phyloP scores from a whole-genome alignment of 2,329 filamentous ascomycete genomes.

The Fusarium multiceps region DNA sequence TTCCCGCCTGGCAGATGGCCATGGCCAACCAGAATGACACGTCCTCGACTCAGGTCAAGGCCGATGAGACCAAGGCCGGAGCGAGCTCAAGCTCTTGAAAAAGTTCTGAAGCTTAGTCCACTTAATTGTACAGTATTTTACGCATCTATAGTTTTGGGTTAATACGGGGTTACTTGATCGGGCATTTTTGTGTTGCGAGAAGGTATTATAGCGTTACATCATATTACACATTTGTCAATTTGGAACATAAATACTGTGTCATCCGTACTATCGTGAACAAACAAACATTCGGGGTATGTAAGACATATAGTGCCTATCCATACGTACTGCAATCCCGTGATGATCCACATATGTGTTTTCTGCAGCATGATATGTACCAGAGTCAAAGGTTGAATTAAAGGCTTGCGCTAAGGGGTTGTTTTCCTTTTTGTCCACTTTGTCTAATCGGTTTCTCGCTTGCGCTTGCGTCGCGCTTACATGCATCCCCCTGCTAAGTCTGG shows the following conservation, averaged over 20 bases:
- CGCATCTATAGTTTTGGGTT: slow-evolving; percentile 33
- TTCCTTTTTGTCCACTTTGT: slow-evolving; percentile 5
- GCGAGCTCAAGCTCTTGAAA: slow-evolving; percentile 34
- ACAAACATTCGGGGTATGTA: not conserved
- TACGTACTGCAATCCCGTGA: not conserved
- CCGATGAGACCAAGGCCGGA: slow-evolving; percentile 43
- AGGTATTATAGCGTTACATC: slow-evolving; percentile 31
- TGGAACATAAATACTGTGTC: not conserved
- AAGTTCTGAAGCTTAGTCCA: slow-evolving; percentile 3
- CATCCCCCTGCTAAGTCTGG: slow-evolving; percentile 15
- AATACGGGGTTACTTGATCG: slow-evolving; percentile 20
- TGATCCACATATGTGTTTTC: not conserved
- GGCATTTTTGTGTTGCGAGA: slow-evolving; percentile 17
- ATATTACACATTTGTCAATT: slow-evolving; percentile 9
- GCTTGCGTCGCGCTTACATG: slow-evolving; percentile 21
- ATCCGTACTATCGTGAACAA: not conserved
- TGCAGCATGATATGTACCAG: not conserved
- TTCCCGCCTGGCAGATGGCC: slow-evolving; percentile 84
- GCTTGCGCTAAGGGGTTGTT: not conserved
- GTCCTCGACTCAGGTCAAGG: slow-evolving; percentile 45
- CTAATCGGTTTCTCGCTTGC: not conserved
- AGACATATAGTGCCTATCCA: not conserved
- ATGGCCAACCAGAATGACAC: slow-evolving; percentile 66
- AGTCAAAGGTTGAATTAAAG: not conserved
- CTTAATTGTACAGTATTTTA: slow-evolving; percentile 36